phyloP scores from a whole-genome alignment of 805 yeast genomes.

The Ogataea wickerhamii region DNA sequence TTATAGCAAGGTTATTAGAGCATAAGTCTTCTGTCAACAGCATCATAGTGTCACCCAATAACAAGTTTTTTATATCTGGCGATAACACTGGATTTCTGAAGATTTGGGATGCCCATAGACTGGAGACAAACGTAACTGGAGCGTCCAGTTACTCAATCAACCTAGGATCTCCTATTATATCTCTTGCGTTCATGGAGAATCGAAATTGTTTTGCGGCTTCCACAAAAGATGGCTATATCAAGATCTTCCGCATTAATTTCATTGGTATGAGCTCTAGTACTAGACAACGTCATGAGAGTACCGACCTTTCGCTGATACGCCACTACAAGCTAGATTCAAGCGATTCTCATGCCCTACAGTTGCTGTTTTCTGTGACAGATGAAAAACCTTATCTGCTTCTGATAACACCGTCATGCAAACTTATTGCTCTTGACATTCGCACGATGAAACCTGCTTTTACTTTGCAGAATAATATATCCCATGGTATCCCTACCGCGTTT shows the following conservation, averaged over 20 bases:
- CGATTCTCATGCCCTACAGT: slow-evolving; percentile 39
- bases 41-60: slow-evolving; percentile 56
- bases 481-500: slow-evolving; percentile 66
- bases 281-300: slow-evolving; percentile 15
- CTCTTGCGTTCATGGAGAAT: slow-evolving; percentile 48
- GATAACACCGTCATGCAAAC: slow-evolving; percentile 49
- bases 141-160: slow-evolving; percentile 45
- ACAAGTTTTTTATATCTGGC: slow-evolving; percentile 69
- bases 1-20: slow-evolving; percentile 63
- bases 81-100: slow-evolving; percentile 70
- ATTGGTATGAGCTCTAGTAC: slow-evolving; percentile 12
- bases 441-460: slow-evolving; percentile 42
- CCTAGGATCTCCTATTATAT: slow-evolving; percentile 47
- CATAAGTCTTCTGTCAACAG: slow-evolving; percentile 57
- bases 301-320: slow-evolving; percentile 34
- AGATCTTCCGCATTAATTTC: slow-evolving; percentile 39
- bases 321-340: slow-evolving; percentile 35
- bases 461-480: slow-evolving; percentile 53
- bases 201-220: slow-evolving; percentile 58
- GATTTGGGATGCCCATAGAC: slow-evolving; percentile 70
- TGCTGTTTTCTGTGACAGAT: slow-evolving; percentile 39
- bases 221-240: slow-evolving; percentile 44
- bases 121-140: slow-evolving; percentile 59
- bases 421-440: slow-evolving; percentile 56
- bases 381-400: slow-evolving; percentile 44